Percentiles rank a stretch among this genome's conserved stretches.
phyloP scores from a whole-genome alignment of 768 basidiomycete species.

The Hygrocybe coccinea region DNA sequence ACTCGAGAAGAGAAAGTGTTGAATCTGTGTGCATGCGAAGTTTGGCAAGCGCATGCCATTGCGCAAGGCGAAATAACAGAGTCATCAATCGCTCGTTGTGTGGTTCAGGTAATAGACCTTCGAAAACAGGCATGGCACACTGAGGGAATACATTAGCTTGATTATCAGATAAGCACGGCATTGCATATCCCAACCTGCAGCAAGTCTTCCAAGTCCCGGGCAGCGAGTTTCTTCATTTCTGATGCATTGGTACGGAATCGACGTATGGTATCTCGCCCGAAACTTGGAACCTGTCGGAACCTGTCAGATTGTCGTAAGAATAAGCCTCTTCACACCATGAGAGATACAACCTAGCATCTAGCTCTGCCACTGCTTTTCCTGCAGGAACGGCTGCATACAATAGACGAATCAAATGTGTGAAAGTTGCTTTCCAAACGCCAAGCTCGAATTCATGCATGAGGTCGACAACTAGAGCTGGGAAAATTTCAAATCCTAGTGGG shows the following conservation, averaged over 20 bases:
- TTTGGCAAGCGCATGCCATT: conserved; percentile 38
- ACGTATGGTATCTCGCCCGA: conserved; percentile 31
- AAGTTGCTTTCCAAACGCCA: conserved; percentile 1
- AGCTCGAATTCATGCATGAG: conserved; percentile 8
- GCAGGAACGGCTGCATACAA: conserved; percentile 6
- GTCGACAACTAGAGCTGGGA: conserved; percentile 7
- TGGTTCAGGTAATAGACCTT: conserved; percentile 31
- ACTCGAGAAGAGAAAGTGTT: conserved; percentile 25
- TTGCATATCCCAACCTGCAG: conserved; percentile 30
- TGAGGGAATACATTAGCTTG: conserved; percentile 4
- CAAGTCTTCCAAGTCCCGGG: conserved; percentile 40
- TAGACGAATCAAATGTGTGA: conserved; percentile 5
- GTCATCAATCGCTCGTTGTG: conserved; percentile 25
- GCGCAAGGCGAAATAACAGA: conserved; percentile 27
- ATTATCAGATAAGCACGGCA: neutral
- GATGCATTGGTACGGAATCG: conserved; percentile 32
- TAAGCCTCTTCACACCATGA: neutral
- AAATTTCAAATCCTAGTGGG: conserved; percentile 4
- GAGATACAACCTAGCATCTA: conserved; percentile 18
- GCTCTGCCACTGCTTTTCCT: conserved; percentile 11
- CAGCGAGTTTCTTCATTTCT: conserved; percentile 33
- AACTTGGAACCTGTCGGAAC: conserved; percentile 26
- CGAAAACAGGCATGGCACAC: conserved; percentile 33
- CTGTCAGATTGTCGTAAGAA: conserved; percentile 10
- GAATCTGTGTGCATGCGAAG: conserved; percentile 33